These are phyloP conservation scores for Diutina siamensis DNA, from an alignment of 1,139 yeast species.

Conservation along the genomic window DNA sequence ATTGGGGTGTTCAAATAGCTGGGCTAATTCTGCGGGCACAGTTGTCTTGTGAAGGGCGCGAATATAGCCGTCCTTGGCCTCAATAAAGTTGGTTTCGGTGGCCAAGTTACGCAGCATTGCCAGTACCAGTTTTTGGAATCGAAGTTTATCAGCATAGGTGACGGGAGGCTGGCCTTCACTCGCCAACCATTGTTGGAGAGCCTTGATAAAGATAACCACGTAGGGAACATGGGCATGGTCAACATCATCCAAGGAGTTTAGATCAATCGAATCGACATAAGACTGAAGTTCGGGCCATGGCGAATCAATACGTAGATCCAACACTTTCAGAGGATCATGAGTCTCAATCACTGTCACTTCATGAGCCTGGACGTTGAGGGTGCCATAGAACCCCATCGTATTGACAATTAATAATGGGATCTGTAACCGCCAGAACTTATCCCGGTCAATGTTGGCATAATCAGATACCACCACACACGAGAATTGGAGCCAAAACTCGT, in stretches of 20 bases:
- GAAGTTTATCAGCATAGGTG: conserved; percentile 34
- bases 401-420: conserved; percentile 46
- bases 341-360: conserved; percentile 64
- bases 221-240: conserved; percentile 69
- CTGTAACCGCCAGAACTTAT: conserved; percentile 20
- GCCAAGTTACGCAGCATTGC: conserved; percentile 24
- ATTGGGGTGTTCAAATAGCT: conserved; percentile 20
- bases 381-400: conserved; percentile 58
- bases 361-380: conserved; percentile 37
- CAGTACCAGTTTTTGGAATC: conserved; percentile 30
- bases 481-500: conserved; percentile 10
- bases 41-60: conserved; percentile 36
- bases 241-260: conserved; percentile 33
- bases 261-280: conserved; percentile 40
- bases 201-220: conserved; percentile 51
- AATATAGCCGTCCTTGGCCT: conserved; percentile 50
- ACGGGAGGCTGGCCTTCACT: conserved; percentile 27
- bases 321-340: conserved; percentile 52
- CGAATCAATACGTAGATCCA: conserved; percentile 56
- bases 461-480: conserved; percentile 39
- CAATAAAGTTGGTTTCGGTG: conserved; percentile 53
- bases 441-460: conserved; percentile 12
- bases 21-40: conserved; percentile 25
- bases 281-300: conserved; percentile 69
- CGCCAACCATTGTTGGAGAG: conserved; percentile 31